These are phyloP conservation scores for Epipyxis sp. DNA, from an alignment of 108 stramenopile species.

Conservation along the genomic window DNA sequence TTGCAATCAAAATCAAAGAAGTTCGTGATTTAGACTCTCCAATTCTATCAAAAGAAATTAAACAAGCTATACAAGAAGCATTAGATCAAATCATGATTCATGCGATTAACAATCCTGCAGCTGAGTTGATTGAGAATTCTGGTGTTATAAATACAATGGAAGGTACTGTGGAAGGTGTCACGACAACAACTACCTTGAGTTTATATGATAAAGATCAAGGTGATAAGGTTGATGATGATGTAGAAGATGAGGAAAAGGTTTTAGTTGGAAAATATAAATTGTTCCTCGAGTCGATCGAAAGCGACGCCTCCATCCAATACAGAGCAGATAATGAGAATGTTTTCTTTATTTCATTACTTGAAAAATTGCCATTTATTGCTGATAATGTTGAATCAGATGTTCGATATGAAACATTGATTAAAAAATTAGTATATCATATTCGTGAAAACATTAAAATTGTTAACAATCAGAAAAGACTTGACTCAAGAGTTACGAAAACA, in stretches of 20 bases:
- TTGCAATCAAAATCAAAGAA: not conserved
- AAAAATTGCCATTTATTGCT: slow-evolving; percentile 3
- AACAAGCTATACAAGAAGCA: not conserved
- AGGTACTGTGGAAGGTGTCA: no score
- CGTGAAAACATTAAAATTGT: slow-evolving; percentile 31
- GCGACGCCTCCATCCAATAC: not conserved
- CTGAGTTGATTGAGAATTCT: not conserved
- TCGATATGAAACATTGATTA: slow-evolving; percentile 35
- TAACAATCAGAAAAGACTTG: slow-evolving; percentile 18
- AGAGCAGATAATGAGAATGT: not conserved
- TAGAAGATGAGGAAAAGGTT: not conserved
- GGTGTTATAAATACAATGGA: no score
- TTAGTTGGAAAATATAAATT: not conserved
- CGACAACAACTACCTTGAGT: no score
- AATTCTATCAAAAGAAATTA: not conserved
- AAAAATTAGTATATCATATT: slow-evolving; percentile 39
- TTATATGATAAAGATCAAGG: not conserved
- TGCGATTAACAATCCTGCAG: not conserved
- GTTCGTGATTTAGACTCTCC: not conserved
- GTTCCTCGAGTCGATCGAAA: not conserved
- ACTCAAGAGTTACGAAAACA: slow-evolving; percentile 28
- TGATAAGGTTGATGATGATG: not conserved
- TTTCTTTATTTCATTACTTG: not conserved
- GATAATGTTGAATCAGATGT: slow-evolving; percentile 27
- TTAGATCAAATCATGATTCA: not conserved